These are phyloP conservation scores for Cladorrhinum sp. DNA, from an alignment of 2,329 filamentous ascomycete genomes.

Conservation along the genomic window DNA sequence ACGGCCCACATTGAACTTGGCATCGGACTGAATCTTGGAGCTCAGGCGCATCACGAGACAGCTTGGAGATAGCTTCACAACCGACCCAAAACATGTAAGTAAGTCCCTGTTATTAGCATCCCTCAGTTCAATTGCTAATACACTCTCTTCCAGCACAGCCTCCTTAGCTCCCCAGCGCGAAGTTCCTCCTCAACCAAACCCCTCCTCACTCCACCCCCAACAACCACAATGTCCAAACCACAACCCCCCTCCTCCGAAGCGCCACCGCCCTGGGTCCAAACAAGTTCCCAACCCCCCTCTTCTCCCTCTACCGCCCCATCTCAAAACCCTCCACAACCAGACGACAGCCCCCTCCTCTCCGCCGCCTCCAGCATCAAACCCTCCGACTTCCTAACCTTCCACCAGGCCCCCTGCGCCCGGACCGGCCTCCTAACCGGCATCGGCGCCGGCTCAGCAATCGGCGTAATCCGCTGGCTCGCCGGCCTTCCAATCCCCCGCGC, in stretches of 20 bases:
- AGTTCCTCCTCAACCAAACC: neutral
- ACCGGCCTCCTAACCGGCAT: constrained; percentile 83
- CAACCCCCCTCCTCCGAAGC: neutral
- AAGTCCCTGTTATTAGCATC: neutral
- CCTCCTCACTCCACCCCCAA: neutral
- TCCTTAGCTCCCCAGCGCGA: neutral
- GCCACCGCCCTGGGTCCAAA: constrained; percentile 1
- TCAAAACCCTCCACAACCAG: constrained; percentile 34
- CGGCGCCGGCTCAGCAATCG: constrained; percentile 70
- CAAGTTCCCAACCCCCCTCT: too few relatives aligned
- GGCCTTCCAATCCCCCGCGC: constrained; percentile 64
- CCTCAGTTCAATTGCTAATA: neutral
- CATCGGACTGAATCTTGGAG: neutral
- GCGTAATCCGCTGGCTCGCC: constrained; percentile 69
- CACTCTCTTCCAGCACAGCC: neutral
- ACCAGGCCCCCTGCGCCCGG: constrained; percentile 78
- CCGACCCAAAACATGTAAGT: neutral
- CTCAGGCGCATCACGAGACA: neutral
- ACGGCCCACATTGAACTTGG: neutral
- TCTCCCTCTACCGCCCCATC: neutral
- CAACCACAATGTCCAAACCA: constrained; percentile 15
- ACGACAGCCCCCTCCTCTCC: constrained; percentile 19
- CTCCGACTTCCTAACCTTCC: constrained; percentile 68
- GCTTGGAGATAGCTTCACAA: constrained; percentile 1
- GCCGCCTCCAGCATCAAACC: constrained; percentile 65